Evolutionary conservation across 2,329 filamentous ascomycete genomes (phyloP).

Genomic region (Claviceps pusilla): DNA sequence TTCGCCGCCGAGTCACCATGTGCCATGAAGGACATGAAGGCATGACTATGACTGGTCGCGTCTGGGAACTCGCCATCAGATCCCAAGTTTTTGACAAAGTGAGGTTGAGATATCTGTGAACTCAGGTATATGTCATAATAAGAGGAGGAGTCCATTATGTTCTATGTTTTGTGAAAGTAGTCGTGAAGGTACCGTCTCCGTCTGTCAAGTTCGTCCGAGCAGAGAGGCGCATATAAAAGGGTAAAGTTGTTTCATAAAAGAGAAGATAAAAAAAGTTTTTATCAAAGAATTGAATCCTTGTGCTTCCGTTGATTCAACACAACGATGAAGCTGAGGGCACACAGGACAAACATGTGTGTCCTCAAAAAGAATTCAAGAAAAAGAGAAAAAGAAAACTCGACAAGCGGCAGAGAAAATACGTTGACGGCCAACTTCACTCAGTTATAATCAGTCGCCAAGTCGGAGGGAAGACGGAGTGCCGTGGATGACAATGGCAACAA

Average conservation of each 20-base stretch:
- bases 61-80: not conserved
- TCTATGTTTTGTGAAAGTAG: not conserved
- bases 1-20: not conserved
- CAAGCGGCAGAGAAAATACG: not conserved
- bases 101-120: not conserved
- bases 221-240: not conserved
- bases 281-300: not conserved
- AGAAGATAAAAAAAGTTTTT: not conserved
- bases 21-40: not conserved
- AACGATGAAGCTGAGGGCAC: not conserved
- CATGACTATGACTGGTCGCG: not conserved
- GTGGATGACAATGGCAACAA: not conserved
- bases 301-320: not conserved
- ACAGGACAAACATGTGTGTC: constrained; percentile 1
- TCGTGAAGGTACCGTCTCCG: not conserved
- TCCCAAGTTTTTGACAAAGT: not conserved
- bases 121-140: not conserved
- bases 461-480: not conserved
- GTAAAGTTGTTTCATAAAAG: no score
- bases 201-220: not conserved
- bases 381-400: no score
- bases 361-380: not conserved
- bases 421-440: not conserved
- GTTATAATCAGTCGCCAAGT: not conserved
- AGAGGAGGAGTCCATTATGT: not conserved